Evolutionary conservation across 495 filamentous ascomycete genomes (phyloP).

Genomic region (Xylaria intraflava): DNA sequence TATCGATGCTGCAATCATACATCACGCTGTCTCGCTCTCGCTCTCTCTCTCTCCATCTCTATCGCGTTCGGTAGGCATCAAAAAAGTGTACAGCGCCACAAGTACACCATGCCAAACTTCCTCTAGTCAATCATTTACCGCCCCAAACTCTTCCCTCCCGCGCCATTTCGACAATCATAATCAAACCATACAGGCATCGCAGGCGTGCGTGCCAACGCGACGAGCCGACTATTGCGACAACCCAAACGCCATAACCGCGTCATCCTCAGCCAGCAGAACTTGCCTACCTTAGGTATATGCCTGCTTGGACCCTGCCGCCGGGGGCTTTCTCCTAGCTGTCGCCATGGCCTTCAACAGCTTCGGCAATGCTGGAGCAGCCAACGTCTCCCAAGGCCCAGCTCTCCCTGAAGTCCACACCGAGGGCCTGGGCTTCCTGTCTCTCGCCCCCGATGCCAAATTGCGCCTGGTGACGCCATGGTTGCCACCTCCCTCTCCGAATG

Average conservation of each 20-base stretch:
- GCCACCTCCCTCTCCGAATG: conserved; percentile 65
- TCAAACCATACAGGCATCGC: not conserved
- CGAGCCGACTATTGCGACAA: not conserved
- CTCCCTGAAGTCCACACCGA: conserved; percentile 57
- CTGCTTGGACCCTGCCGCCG: conserved; percentile 3
- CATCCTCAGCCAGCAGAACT: not conserved
- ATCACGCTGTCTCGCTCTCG: not conserved
- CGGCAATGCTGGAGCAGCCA: conserved; percentile 24
- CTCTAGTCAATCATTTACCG: not conserved
- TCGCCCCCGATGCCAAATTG: conserved; percentile 75
- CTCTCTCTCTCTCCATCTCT: no score
- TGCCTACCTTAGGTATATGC: conserved; percentile 1
- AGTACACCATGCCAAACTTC: not conserved
- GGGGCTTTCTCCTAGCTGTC: conserved; percentile 8
- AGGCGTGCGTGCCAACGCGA: not conserved
- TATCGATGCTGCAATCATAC: not conserved
- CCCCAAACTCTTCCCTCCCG: not conserved
- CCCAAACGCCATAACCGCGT: not conserved
- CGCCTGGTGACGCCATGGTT: conserved; percentile 78
- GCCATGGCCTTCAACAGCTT: conserved; percentile 66
- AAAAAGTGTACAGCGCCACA: not conserved
- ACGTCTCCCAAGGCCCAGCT: conserved; percentile 46
- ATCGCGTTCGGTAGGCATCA: not conserved
- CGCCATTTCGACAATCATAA: not conserved
- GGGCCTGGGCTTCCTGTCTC: conserved; percentile 75